A percentile compares a stretch with the other conserved stretches of the same genome.
Evolutionary conservation across 345 rosid genomes (phyloP).

Genomic region (Populus deltoides): DNA sequence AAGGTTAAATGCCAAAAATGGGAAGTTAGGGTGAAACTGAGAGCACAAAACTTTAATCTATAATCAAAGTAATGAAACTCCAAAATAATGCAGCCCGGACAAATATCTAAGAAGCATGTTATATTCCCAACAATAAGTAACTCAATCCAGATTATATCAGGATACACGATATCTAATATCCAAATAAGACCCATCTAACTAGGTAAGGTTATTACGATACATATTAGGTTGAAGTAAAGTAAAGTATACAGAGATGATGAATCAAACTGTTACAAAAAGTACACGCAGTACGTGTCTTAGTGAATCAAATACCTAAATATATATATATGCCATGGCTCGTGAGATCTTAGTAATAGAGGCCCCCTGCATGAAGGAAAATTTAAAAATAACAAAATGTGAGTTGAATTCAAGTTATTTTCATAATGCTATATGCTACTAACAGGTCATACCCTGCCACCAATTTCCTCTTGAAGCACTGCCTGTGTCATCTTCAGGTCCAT

Average conservation of each 20-base stretch:
- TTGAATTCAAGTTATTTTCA: not conserved
- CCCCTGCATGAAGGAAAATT: constrained; percentile 35
- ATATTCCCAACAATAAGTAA: too few relatives aligned
- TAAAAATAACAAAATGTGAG: not conserved
- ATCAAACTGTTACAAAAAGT: not conserved
- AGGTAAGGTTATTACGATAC: not conserved
- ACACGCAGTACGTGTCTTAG: not conserved
- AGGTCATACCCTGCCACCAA: constrained; percentile 87
- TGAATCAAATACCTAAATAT: constrained; percentile 18
- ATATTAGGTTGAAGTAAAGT: not conserved
- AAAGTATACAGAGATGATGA: not conserved
- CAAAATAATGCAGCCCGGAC: too few relatives aligned
- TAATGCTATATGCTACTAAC: not conserved
- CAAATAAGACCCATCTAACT: not conserved
- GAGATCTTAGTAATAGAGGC: constrained; percentile 50
- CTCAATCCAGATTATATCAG: too few relatives aligned
- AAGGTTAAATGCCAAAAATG: too few relatives aligned
- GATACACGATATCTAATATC: not conserved
- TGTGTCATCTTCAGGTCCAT: constrained; percentile 67
- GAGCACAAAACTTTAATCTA: too few relatives aligned
- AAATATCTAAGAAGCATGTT: too few relatives aligned
- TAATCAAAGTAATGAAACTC: too few relatives aligned
- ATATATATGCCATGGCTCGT: constrained; percentile 4
- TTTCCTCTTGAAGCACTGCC: constrained; percentile 85
- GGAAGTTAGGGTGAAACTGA: too few relatives aligned